Percentiles rank a stretch among this genome's conserved stretches.
Evolutionary conservation across 1,284 basidiomycete species (phyloP).

Genomic region (Irpex rosettiformis): DNA sequence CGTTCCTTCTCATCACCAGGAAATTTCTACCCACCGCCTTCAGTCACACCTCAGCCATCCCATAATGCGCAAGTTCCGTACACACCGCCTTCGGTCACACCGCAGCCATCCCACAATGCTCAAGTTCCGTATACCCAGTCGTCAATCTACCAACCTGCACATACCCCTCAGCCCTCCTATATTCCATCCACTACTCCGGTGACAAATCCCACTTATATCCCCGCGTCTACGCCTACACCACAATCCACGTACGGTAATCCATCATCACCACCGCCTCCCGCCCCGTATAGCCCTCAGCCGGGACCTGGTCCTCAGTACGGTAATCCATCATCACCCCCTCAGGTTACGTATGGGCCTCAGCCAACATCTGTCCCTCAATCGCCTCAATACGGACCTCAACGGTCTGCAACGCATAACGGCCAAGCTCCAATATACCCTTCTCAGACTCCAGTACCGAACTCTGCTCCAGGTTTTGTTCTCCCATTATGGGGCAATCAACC

Average conservation of each 20-base stretch:
- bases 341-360: not conserved
- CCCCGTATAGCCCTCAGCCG: not conserved
- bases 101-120: not conserved
- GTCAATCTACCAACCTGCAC: not conserved
- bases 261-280: not conserved
- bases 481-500: constrained; percentile 7
- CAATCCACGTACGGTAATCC: not conserved
- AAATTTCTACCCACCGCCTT: not conserved
- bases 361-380: not conserved
- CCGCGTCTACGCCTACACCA: not conserved
- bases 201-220: not conserved
- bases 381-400: not conserved
- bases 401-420: not conserved
- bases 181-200: not conserved
- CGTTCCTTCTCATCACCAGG: not conserved
- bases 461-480: constrained; percentile 8
- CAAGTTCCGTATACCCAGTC: too few species aligned
- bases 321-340: not conserved
- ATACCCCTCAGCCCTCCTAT: constrained; percentile 6
- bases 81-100: not conserved
- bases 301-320: not conserved
- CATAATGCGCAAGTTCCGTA: not conserved
- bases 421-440: not conserved
- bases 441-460: not conserved
- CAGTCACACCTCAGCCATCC: not conserved